Base-by-base conservation (phyloP, 306 rosid species). In the Fragaria vesca region DNA sequence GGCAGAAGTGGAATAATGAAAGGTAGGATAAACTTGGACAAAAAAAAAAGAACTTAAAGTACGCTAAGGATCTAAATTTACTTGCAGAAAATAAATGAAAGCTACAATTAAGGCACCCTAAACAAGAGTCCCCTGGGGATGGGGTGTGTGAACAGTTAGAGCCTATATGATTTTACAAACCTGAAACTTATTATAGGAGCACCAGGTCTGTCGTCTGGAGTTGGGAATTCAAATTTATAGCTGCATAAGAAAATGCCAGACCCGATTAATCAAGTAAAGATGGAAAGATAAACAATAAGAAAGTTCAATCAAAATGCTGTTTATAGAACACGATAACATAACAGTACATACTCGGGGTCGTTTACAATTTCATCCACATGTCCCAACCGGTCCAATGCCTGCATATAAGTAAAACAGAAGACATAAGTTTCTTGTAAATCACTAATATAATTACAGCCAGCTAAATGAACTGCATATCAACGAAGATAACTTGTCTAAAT, bases 121-220 rank as follows among this genome's bases (percentile, higher is more conserved):
- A 32, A 63, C n/a, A 30, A 63, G 69, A 32, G 43, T 62, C 8
- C 69, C 43, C 21, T 63, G 43, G 28, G 48, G 15, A 51, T 20
- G 28, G 62, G n/a, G 32, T 45, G 34, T 3, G 34, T 24, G 9
- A 34, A 55, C 34, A 8, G 34, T 17, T 75, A 45, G 5, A 7
- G 62, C 1, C 45, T 21, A 21, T 13, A 11, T 61, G 43, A 79
- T 61, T 62, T 73, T 68, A 26, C 84, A 66, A 74, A 95, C 99
- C 99, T 95, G 93, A 95, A 95, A 85, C 99, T 95, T 85, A 95
- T 95, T 52, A 95, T 93, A n/a, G 99, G 99, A 81, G 97, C 82
- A 0, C 99, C 99, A 2, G 99, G 99, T 87, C 97, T 95, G 88
- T 95, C 99, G 24, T 95, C 99, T 68, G 99, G 99, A 79, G 98